phyloP scores from a whole-genome alignment of 2,329 filamentous ascomycete species.

The Verticillium zaregamsianum region DNA sequence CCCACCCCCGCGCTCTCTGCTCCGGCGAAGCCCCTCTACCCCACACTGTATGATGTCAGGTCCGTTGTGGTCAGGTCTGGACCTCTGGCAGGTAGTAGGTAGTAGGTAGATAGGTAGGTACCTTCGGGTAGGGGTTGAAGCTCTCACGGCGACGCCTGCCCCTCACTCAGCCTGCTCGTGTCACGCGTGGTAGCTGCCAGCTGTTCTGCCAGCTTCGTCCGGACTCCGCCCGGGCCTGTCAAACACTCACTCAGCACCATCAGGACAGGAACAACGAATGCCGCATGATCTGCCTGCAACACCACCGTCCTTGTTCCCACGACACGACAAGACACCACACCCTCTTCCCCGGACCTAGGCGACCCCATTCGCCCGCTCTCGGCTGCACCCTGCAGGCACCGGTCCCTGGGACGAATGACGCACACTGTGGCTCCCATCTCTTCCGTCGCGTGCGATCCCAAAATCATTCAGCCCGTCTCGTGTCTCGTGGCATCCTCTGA shows the following conservation, averaged over 20 bases:
- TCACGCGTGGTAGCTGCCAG: not conserved
- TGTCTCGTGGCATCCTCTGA: constrained; percentile 15
- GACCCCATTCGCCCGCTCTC: not conserved
- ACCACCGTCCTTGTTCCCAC: not conserved
- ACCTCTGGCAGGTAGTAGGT: too few relatives aligned
- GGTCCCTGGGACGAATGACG: not conserved
- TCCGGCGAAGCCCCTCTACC: too few relatives aligned
- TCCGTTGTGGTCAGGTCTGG: not conserved
- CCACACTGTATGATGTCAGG: not conserved
- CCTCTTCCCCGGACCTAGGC: not conserved
- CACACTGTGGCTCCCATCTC: not conserved
- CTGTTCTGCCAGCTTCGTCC: not conserved
- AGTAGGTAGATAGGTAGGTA: too few relatives aligned
- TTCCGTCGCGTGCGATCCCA: not conserved
- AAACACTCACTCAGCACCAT: not conserved
- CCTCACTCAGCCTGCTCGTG: not conserved
- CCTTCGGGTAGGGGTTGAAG: not conserved
- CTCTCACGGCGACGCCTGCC: not conserved
- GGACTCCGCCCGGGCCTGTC: not conserved
- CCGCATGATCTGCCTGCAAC: not conserved
- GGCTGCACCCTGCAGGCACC: not conserved
- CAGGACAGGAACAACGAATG: not conserved
- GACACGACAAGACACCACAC: not conserved
- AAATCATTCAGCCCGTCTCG: not conserved
- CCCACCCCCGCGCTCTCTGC: too few relatives aligned